Evolutionary conservation across 768 basidiomycete species (phyloP), one percentile per base, ranked within the genome.

Genomic region (Candolleomyces aberdarensis): DNA sequence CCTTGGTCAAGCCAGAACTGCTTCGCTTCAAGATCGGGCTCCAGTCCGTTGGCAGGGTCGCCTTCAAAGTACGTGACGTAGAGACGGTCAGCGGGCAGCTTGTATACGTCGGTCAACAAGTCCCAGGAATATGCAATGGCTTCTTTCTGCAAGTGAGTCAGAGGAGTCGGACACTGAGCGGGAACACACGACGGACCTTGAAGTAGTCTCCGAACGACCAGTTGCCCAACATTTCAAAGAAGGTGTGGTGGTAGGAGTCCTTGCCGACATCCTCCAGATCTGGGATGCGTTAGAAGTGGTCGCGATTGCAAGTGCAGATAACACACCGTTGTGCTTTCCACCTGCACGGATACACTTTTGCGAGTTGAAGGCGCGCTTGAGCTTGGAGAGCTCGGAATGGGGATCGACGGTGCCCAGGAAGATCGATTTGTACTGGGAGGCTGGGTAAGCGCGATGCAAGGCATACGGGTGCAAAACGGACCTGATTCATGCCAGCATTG

Each of bases 161-260:
- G 62, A 57, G 44, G 39, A 40, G 49, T 49, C 14, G 26, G 62
- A n/a, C 39, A n/a, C 20, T 11, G 48, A 44, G 29, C 59, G 41
- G 43, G 31, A 52, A 17, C 50, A 26, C 47, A 20, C n/a, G 47
- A 67, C 72, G 49, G 56, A 86, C 96, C 86, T 99, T 99, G 87
- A 99, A 99, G 79, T 99, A 99, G 74, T 99, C 96, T 0, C 97
- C 97, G 66, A 98, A 99, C 4, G 96, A 98, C 97, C 97, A 99
- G 74, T 99, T 99, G 43, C 97, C 97, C 64, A 99, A 77, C 97
- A 99, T 99, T 77, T 99, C 97, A 70, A 99, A 99, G 78, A 96
- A 96, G 1, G 94, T 97, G 70, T 96, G 92, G 69, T 98, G 96
- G 73, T 98, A 98, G 2, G 94, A 96, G 72, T 98, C 97, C 75